These are phyloP conservation scores for Cinnamomum chago DNA, from an alignment of 164 flowering plant species.

Conservation along the genomic window DNA sequence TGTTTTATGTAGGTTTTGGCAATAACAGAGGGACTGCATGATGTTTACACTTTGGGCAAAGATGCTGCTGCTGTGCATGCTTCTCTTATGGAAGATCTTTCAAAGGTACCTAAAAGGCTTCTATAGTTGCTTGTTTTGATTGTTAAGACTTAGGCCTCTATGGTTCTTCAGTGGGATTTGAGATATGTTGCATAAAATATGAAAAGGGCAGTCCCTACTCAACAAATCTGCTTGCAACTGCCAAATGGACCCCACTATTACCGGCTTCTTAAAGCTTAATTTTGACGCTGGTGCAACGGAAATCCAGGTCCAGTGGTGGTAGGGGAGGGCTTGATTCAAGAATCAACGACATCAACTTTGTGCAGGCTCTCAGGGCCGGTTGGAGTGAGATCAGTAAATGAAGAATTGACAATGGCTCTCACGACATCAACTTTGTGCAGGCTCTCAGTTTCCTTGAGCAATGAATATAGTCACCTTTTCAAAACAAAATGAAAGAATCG, in stretches of 20 bases:
- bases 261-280: neutral
- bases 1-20: conserved; percentile 69
- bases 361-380: no score
- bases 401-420: no score
- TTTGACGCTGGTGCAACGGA: no score
- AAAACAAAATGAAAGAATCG: no score
- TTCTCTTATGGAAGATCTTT: conserved; percentile 73
- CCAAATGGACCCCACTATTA: neutral
- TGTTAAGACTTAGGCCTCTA: neutral
- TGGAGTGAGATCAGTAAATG: no score
- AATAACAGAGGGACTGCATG: conserved; percentile 82
- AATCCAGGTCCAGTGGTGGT: no score
- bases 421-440: no score
- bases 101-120: conserved; percentile 44
- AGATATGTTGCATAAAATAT: neutral
- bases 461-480: no score
- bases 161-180: neutral
- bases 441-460: no score
- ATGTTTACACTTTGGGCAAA: conserved; percentile 82
- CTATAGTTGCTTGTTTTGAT: neutral
- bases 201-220: neutral
- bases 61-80: conserved; percentile 81
- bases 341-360: no score
- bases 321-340: no score
- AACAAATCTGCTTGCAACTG: neutral